Conservation (phyloP, 2,329 filamentous ascomycete genomes). For the Bipolaris sorokiniana region DNA sequence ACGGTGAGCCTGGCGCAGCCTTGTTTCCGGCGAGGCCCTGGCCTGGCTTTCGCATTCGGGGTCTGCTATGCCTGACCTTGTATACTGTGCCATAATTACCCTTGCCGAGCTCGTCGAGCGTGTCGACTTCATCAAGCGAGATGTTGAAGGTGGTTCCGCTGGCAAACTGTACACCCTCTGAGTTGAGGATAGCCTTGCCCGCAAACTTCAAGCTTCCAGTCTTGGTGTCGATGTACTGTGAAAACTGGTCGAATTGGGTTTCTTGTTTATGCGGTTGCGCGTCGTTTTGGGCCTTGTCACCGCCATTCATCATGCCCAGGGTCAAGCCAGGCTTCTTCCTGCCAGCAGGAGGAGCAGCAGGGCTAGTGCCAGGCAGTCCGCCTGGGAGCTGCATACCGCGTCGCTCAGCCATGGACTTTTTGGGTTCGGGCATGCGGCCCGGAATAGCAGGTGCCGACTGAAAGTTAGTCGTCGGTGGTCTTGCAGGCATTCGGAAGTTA, state of each 20-base stretch:
- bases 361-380: conserved; percentile 62
- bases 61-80: conserved; percentile 87
- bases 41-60: conserved; percentile 65
- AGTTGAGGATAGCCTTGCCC: conserved; percentile 87
- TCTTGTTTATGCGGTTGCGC: conserved; percentile 43
- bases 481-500: conserved; percentile 53
- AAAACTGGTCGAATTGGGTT: conserved; percentile 68
- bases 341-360: conserved; percentile 40
- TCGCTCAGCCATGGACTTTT: conserved; percentile 70
- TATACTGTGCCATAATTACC: conserved; percentile 99
- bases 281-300: conserved; percentile 31
- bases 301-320: conserved; percentile 52
- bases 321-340: conserved; percentile 53
- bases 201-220: conserved; percentile 91
- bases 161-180: conserved; percentile 88
- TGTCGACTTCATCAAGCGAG: conserved; percentile 93
- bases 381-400: conserved; percentile 68
- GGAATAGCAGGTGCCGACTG: conserved; percentile 57
- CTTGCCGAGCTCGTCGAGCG: conserved; percentile 90
- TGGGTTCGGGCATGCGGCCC: conserved; percentile 56
- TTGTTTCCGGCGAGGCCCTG: conserved; percentile 67
- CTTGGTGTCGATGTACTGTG: conserved; percentile 88
- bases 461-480: conserved; percentile 51
- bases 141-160: conserved; percentile 90
- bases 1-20: conserved; percentile 45